Conservation (phyloP, 2,329 filamentous ascomycete genomes). For the Grosmannia huntii region DNA sequence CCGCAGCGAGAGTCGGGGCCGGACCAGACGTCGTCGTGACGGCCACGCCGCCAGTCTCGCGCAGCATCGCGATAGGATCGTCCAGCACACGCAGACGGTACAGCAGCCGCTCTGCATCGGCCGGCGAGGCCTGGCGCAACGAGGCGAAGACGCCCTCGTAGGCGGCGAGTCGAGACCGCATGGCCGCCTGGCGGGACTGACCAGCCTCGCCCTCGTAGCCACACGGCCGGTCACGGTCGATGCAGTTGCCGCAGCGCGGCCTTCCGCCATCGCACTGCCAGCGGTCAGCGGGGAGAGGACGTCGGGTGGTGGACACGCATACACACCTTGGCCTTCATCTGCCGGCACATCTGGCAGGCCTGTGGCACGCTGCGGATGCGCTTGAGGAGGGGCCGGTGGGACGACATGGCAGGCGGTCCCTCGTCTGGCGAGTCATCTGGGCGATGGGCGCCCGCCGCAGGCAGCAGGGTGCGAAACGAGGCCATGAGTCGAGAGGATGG, state of each 20-base stretch:
- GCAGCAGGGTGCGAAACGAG: slow-evolving; percentile 9
- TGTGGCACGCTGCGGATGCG: slow-evolving; percentile 16
- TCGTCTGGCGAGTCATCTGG: slow-evolving; percentile 3
- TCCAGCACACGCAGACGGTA: slow-evolving; percentile 14
- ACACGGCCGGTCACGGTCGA: slow-evolving; percentile 15
- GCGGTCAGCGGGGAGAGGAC: background rate
- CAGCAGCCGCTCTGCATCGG: slow-evolving; percentile 16
- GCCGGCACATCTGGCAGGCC: slow-evolving; percentile 18
- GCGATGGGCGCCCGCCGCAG: slow-evolving; percentile 2
- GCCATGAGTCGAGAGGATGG: background rate
- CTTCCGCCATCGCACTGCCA: slow-evolving; percentile 20
- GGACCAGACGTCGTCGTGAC: background rate
- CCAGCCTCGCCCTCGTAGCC: slow-evolving; percentile 20
- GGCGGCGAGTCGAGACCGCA: slow-evolving; percentile 16
- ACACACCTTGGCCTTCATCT: slow-evolving; percentile 17
- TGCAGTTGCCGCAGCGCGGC: slow-evolving; percentile 18
- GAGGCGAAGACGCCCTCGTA: slow-evolving; percentile 17
- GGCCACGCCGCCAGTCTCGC: background rate
- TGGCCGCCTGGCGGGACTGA: slow-evolving; percentile 19
- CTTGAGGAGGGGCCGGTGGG: slow-evolving; percentile 3
- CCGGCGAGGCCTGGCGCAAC: slow-evolving; percentile 12
- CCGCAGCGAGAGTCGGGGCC: background rate
- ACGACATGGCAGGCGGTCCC: background rate
- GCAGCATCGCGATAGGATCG: slow-evolving; percentile 7
- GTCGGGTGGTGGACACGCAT: background rate